A percentile compares a stretch with the other conserved stretches of the same genome.
Conservation (phyloP, 2,329 filamentous ascomycete species). For the Ophiobolus disseminans region DNA sequence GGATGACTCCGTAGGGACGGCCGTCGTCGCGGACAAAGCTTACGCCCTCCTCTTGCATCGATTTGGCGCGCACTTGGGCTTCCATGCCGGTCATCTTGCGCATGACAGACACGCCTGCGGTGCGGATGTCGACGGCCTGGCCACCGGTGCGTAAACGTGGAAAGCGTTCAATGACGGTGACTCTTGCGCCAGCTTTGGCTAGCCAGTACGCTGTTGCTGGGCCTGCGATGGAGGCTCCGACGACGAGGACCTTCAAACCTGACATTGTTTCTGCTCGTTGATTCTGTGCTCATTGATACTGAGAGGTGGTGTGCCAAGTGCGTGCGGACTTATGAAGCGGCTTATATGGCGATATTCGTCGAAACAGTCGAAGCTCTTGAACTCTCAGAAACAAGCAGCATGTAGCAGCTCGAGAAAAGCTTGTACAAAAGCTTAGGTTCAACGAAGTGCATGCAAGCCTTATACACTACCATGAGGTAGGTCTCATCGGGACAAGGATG, state of each 20-base stretch:
- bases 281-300: no score
- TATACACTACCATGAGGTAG: no score
- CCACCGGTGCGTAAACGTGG: constrained; percentile 52
- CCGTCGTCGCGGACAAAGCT: constrained; percentile 38
- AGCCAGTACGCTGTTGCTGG: constrained; percentile 40
- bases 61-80: constrained; percentile 36
- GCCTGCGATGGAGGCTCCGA: constrained; percentile 45
- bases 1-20: constrained; percentile 35
- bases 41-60: constrained; percentile 44
- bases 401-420: no score
- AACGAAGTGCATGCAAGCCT: no score
- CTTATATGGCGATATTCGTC: no score
- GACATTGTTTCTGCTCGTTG: no score
- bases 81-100: constrained; percentile 47
- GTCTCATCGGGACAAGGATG: no score
- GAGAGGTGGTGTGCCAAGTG: no score
- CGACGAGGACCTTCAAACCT: constrained; percentile 36
- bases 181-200: constrained; percentile 16
- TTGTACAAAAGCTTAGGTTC: no score
- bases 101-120: constrained; percentile 49
- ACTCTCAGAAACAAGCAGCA: no score
- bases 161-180: constrained; percentile 52
- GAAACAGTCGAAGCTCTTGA: no score
- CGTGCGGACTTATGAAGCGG: no score
- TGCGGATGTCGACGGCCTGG: constrained; percentile 54